A percentile compares a stretch with the other conserved stretches of the same genome.
These are phyloP conservation scores for Neonectria faginata DNA, from an alignment of 2,329 filamentous ascomycete species.

Conservation along the genomic window DNA sequence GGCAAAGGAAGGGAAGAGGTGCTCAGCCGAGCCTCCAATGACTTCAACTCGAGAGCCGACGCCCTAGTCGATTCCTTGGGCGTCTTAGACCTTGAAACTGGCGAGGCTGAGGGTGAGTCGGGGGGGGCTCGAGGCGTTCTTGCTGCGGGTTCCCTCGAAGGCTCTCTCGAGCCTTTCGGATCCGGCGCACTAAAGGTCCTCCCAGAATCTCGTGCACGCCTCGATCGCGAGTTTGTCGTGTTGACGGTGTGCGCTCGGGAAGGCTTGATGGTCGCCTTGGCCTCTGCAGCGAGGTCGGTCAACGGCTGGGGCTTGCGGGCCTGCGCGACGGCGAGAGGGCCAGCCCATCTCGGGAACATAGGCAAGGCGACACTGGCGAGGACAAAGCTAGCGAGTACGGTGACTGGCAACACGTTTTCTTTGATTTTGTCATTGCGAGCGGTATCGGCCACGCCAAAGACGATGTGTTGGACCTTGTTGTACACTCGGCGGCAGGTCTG, in stretches of 20 bases:
- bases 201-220: slow-evolving; percentile 57
- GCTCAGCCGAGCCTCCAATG: slow-evolving; percentile 72
- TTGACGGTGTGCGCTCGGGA: slow-evolving; percentile 77
- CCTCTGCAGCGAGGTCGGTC: slow-evolving; percentile 46
- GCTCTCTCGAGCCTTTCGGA: slow-evolving; percentile 46
- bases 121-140: slow-evolving; percentile 44
- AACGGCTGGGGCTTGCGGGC: slow-evolving; percentile 75
- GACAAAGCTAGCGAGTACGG: slow-evolving; percentile 83
- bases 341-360: slow-evolving; percentile 80
- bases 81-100: slow-evolving; percentile 47
- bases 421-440: slow-evolving; percentile 79
- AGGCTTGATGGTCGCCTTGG: slow-evolving; percentile 59
- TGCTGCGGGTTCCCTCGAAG: slow-evolving; percentile 44
- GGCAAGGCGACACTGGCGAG: slow-evolving; percentile 81
- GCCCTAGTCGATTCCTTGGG: slow-evolving; percentile 56
- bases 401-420: slow-evolving; percentile 84
- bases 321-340: slow-evolving; percentile 84
- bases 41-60: slow-evolving; percentile 64
- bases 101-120: slow-evolving; percentile 36
- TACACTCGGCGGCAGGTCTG: slow-evolving; percentile 86
- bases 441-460: slow-evolving; percentile 81
- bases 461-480: slow-evolving; percentile 89
- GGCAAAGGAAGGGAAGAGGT: slow-evolving; percentile 76
- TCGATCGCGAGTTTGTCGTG: slow-evolving; percentile 61
- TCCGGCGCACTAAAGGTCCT: slow-evolving; percentile 61